phyloP scores from a whole-genome alignment of 2,329 filamentous ascomycete species.

The Aspergillus sp. region DNA sequence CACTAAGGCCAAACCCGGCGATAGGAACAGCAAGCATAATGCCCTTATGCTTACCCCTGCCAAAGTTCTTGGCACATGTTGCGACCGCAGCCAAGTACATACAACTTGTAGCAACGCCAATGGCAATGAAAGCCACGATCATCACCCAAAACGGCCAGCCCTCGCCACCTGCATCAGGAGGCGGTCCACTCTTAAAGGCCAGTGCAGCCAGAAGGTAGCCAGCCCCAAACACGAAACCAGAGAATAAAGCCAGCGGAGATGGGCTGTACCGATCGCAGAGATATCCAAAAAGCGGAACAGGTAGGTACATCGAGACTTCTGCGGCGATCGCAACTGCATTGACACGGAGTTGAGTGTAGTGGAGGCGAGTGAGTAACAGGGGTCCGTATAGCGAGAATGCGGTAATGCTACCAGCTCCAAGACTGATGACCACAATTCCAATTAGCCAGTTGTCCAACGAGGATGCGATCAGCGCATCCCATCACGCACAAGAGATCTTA shows the following conservation, averaged over 20 bases:
- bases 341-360: constrained; percentile 88
- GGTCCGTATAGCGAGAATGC: constrained; percentile 94
- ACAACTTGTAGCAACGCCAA: constrained; percentile 80
- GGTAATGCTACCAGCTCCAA: constrained; percentile 88
- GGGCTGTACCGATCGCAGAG: constrained; percentile 88
- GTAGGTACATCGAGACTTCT: constrained; percentile 85
- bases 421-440: constrained; percentile 36
- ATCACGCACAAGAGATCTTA: constrained; percentile 27
- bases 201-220: constrained; percentile 84
- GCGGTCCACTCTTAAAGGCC: constrained; percentile 66
- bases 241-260: constrained; percentile 70
- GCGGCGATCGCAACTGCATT: constrained; percentile 86
- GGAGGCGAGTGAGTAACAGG: constrained; percentile 80
- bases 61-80: constrained; percentile 97
- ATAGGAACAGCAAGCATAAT: constrained; percentile 88
- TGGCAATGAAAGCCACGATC: constrained; percentile 78
- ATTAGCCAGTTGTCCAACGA: constrained; percentile 2
- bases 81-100: constrained; percentile 93
- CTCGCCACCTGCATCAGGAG: constrained; percentile 52
- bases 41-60: constrained; percentile 81
- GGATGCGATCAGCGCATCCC: not conserved
- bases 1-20: constrained; percentile 87
- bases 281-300: constrained; percentile 87
- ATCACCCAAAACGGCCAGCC: constrained; percentile 78
- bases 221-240: constrained; percentile 71